These are phyloP conservation scores for Cymbidium sinense DNA, from an alignment of 106 monocot genomes.

Conservation along the genomic window DNA sequence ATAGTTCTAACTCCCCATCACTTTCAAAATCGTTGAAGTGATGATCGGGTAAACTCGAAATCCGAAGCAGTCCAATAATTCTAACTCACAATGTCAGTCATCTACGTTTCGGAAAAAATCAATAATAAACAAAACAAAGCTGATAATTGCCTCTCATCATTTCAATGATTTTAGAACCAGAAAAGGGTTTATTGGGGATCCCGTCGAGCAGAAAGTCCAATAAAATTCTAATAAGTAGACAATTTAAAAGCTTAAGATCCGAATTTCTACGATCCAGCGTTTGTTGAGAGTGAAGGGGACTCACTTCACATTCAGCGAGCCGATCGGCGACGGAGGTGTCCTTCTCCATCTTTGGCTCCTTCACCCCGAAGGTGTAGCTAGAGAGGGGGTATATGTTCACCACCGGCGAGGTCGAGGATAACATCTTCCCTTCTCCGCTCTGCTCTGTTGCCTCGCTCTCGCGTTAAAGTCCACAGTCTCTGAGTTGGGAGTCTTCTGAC, in stretches of 20 bases:
- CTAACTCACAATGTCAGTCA: background rate
- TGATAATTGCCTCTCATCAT: background rate
- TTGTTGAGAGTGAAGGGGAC: background rate
- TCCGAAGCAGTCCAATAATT: background rate
- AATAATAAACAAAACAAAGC: background rate
- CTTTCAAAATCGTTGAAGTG: background rate
- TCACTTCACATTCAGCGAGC: constrained; percentile 93
- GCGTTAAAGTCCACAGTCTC: background rate
- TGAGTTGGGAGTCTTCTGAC: background rate
- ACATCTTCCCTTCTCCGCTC: background rate
- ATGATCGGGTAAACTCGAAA: background rate
- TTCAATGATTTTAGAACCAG: background rate
- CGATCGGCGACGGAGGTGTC: constrained; percentile 98
- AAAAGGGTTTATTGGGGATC: background rate
- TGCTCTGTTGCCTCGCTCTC: background rate
- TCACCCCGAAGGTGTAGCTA: constrained; percentile 92
- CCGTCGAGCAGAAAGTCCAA: background rate
- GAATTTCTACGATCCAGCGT: background rate
- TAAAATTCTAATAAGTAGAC: background rate
- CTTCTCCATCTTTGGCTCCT: constrained; percentile 99
- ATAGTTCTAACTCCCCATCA: background rate
- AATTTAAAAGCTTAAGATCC: background rate
- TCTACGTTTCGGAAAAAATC: background rate
- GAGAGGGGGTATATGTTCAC: constrained; percentile 79
- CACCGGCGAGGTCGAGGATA: constrained; percentile 19